These are phyloP conservation scores for Ceratocystis smalleyi DNA, from an alignment of 2,329 filamentous ascomycete genomes.

Conservation along the genomic window DNA sequence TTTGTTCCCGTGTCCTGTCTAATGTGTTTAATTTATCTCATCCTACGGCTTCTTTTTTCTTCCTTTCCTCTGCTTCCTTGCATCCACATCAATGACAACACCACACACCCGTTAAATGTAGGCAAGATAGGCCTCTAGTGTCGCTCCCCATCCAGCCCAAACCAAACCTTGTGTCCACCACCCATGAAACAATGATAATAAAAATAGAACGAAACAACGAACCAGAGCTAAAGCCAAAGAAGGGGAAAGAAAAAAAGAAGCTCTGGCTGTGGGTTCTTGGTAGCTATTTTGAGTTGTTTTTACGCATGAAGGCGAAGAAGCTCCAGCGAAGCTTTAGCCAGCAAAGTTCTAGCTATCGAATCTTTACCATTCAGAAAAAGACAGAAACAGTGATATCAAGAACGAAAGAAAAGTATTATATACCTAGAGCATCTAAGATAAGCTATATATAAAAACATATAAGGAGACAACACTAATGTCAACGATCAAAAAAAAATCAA, in stretches of 20 bases:
- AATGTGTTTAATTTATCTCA: not conserved
- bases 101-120: not conserved
- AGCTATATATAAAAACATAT: too few species aligned
- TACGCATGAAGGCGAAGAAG: not conserved
- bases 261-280: not conserved
- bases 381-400: not conserved
- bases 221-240: not conserved
- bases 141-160: too few species aligned
- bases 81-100: not conserved
- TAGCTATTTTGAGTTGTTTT: too few species aligned
- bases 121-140: too few species aligned
- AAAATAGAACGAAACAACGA: not conserved
- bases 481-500: not conserved
- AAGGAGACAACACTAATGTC: too few species aligned
- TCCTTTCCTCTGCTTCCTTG: not conserved
- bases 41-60: not conserved
- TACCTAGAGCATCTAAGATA: not conserved
- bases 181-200: not conserved
- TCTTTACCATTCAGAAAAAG: not conserved
- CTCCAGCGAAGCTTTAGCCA: not conserved
- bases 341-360: not conserved
- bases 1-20: too few species aligned
- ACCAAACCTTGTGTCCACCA: too few species aligned
- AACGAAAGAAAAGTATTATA: not conserved
- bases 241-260: not conserved